Evolutionary conservation across 139 green algal species (phyloP).

Genomic region (Auxenochlorella pyrenoidosa): DNA sequence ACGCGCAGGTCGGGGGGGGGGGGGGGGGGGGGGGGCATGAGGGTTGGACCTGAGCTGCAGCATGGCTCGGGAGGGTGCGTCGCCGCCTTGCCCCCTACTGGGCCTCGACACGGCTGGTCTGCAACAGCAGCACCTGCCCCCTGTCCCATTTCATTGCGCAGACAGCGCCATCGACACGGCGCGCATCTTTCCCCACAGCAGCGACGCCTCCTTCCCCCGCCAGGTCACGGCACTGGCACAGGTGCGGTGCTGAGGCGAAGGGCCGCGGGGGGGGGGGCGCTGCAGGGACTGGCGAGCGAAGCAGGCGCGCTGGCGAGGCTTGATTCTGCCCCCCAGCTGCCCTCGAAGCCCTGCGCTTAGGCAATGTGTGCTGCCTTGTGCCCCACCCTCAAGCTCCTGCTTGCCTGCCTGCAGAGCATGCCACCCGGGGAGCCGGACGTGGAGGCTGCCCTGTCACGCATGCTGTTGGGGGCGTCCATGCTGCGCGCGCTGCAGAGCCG

Average conservation of each 20-base stretch:
- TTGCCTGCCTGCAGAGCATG: background rate
- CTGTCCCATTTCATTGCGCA: background rate
- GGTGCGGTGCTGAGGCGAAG: background rate
- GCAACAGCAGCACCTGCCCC: no score
- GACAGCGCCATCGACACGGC: background rate
- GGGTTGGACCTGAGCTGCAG: no score
- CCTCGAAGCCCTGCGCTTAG: background rate
- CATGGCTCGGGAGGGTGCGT: no score
- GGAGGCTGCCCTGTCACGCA: background rate
- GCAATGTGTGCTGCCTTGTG: no score
- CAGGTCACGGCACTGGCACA: background rate
- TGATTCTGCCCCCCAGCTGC: background rate
- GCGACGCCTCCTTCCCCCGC: background rate
- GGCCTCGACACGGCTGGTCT: no score
- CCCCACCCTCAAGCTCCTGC: background rate
- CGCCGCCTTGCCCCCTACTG: no score
- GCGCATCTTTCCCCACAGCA: background rate
- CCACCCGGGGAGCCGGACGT: background rate
- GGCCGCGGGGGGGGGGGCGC: background rate
- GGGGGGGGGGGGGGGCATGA: no score
- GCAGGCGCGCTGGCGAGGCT: background rate
- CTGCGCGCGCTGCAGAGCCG: background rate
- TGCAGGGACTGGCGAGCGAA: background rate
- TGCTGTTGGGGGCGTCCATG: constrained; percentile 9
- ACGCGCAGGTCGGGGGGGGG: no score